These are phyloP conservation scores for Tuber borchii DNA, from an alignment of 495 filamentous ascomycete genomes.

Conservation along the genomic window DNA sequence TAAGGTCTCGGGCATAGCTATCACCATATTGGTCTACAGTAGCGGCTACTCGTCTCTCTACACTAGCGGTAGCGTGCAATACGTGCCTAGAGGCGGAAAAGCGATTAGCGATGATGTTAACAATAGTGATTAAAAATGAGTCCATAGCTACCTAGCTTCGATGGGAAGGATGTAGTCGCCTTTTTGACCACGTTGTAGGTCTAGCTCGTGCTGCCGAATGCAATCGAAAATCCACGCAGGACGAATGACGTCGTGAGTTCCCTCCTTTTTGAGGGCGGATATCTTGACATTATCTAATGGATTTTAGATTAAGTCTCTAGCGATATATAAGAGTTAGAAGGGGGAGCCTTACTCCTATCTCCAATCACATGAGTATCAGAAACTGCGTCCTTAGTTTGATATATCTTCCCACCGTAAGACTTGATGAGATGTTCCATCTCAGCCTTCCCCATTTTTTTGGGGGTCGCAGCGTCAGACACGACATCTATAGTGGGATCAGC, in stretches of 20 bases:
- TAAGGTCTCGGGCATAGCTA: constrained; percentile 71
- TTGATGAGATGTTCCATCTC: constrained; percentile 85
- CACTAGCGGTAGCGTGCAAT: constrained; percentile 41
- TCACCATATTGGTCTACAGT: constrained; percentile 68
- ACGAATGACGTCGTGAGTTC: constrained; percentile 62
- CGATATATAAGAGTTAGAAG: background rate
- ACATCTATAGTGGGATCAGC: constrained; percentile 47
- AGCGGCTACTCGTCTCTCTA: constrained; percentile 46
- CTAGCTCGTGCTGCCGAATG: constrained; percentile 45
- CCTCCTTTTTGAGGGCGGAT: constrained; percentile 67
- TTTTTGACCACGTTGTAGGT: constrained; percentile 38
- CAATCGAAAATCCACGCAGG: constrained; percentile 81
- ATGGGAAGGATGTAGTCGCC: constrained; percentile 37
- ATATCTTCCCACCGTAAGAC: constrained; percentile 74
- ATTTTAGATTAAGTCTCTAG: constrained; percentile 8
- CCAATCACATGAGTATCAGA: constrained; percentile 63
- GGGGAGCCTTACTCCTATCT: constrained; percentile 57
- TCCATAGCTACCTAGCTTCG: constrained; percentile 15
- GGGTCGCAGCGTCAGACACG: constrained; percentile 55
- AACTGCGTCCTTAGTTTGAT: constrained; percentile 60
- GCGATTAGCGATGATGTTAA: background rate
- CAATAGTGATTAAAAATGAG: background rate
- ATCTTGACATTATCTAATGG: constrained; percentile 67
- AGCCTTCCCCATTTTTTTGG: constrained; percentile 63
- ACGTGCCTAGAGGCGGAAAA: constrained; percentile 23